These are phyloP conservation scores for Suillus cothurnatus DNA, from an alignment of 768 basidiomycete species.

Conservation along the genomic window DNA sequence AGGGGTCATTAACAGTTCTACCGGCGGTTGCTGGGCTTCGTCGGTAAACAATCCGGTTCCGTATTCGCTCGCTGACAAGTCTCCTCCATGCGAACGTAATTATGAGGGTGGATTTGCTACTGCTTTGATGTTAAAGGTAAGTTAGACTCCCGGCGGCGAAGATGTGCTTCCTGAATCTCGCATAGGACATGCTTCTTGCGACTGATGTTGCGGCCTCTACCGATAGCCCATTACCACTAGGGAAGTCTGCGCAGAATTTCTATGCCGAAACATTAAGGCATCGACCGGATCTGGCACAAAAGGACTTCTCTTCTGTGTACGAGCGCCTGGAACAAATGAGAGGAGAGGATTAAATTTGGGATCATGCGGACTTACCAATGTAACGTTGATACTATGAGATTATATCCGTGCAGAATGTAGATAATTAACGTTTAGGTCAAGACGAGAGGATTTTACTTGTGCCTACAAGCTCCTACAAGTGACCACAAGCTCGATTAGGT, in stretches of 20 bases:
- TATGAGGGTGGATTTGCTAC: conserved; percentile 90
- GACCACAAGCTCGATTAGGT: too few species aligned
- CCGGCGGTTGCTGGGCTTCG: conserved; percentile 82
- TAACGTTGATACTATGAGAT: neutral
- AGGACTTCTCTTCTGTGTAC: conserved; percentile 86
- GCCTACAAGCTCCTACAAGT: neutral
- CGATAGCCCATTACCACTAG: conserved; percentile 62
- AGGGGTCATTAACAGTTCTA: conserved; percentile 82
- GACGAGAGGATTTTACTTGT: neutral
- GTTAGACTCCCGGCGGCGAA: conserved; percentile 8
- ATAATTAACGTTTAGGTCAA: neutral
- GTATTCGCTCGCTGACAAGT: conserved; percentile 64
- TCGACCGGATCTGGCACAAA: conserved; percentile 60
- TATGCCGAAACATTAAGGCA: conserved; percentile 58
- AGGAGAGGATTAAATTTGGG: conserved; percentile 1
- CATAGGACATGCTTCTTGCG: conserved; percentile 85
- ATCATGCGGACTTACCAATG: neutral
- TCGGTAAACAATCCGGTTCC: conserved; percentile 90
- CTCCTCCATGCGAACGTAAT: conserved; percentile 79
- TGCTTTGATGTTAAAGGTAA: conserved; percentile 79
- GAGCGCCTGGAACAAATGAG: conserved; percentile 47
- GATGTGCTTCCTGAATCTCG: conserved; percentile 12
- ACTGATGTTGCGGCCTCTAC: conserved; percentile 56
- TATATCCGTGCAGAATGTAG: neutral
- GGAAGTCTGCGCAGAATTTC: conserved; percentile 59